Percentiles rank a stretch among this genome's conserved stretches.
Evolutionary conservation across 306 rosid species (phyloP).

Genomic region (Pyrus communis): DNA sequence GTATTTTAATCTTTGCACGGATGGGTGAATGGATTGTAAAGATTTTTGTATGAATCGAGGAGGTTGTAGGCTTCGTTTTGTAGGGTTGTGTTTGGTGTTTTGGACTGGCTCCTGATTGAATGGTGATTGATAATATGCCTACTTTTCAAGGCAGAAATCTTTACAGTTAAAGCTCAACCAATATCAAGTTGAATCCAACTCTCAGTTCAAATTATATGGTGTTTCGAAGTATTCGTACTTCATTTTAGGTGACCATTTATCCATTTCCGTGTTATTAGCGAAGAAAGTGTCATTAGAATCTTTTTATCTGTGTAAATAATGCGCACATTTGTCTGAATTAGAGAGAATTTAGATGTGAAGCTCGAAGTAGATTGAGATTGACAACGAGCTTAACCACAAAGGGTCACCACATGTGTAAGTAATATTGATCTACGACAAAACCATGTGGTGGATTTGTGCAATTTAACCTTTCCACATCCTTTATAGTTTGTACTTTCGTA

Average conservation of each 20-base stretch:
- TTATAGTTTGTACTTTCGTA: too few relatives aligned
- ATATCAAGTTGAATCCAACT: neutral
- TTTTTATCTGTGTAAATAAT: too few relatives aligned
- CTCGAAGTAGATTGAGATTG: neutral
- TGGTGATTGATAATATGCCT: constrained; percentile 1
- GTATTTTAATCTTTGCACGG: constrained; percentile 48
- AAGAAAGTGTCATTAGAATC: too few relatives aligned
- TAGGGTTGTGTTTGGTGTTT: constrained; percentile 21
- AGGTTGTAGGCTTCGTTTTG: neutral
- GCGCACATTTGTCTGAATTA: too few relatives aligned
- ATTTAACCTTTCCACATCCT: too few relatives aligned
- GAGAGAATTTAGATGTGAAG: neutral
- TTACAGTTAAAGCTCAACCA: neutral
- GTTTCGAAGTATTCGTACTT: too few relatives aligned
- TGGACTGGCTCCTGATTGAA: constrained; percentile 4
- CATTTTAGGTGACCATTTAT: too few relatives aligned
- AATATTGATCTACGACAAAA: neutral
- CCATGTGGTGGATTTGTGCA: neutral
- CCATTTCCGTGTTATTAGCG: too few relatives aligned
- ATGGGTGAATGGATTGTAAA: constrained; percentile 34
- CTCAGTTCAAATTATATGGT: rapidly evolving
- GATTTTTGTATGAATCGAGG: constrained; percentile 24
- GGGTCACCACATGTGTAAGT: neutral
- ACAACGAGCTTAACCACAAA: neutral
- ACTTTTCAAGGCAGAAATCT: neutral